Evolutionary conservation across 1,284 basidiomycete species (phyloP).

Genomic region (Austroboletus rostrupii): DNA sequence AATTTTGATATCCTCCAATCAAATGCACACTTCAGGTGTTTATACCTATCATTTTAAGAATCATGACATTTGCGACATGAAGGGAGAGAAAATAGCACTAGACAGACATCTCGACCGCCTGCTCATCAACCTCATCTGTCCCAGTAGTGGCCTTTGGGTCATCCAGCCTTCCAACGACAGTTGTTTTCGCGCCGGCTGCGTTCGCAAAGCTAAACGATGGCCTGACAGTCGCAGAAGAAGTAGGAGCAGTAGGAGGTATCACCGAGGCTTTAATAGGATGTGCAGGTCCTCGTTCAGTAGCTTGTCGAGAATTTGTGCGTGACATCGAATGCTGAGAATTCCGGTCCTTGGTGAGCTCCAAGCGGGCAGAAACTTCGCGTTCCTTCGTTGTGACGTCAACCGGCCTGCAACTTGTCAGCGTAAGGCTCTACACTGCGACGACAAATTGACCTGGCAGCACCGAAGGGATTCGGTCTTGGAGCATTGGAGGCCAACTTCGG

Average conservation of each 20-base stretch:
- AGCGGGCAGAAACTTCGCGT: constrained; percentile 64
- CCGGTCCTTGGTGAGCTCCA: constrained; percentile 58
- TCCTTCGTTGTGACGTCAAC: constrained; percentile 82
- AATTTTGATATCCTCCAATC: constrained; percentile 6
- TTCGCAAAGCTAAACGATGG: constrained; percentile 70
- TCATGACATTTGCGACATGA: constrained; percentile 8
- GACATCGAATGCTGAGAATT: constrained; percentile 53
- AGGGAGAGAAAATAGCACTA: constrained; percentile 22
- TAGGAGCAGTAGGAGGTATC: constrained; percentile 28
- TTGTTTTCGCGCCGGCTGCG: constrained; percentile 46
- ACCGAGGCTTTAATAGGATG: constrained; percentile 37
- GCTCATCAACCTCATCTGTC: constrained; percentile 29
- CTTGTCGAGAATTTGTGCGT: constrained; percentile 64
- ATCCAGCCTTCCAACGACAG: constrained; percentile 19
- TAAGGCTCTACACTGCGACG: constrained; percentile 1
- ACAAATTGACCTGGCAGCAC: constrained; percentile 67
- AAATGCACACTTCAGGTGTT: not conserved
- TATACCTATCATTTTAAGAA: not conserved
- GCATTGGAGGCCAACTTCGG: constrained; percentile 57
- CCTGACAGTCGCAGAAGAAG: constrained; percentile 43
- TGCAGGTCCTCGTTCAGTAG: constrained; percentile 46
- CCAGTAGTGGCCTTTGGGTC: constrained; percentile 25
- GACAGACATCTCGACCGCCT: constrained; percentile 37
- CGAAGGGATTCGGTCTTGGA: constrained; percentile 72
- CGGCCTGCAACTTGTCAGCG: constrained; percentile 49